Base-by-base conservation (phyloP, 345 rosid genomes). In the Hibiscus mutabilis region DNA sequence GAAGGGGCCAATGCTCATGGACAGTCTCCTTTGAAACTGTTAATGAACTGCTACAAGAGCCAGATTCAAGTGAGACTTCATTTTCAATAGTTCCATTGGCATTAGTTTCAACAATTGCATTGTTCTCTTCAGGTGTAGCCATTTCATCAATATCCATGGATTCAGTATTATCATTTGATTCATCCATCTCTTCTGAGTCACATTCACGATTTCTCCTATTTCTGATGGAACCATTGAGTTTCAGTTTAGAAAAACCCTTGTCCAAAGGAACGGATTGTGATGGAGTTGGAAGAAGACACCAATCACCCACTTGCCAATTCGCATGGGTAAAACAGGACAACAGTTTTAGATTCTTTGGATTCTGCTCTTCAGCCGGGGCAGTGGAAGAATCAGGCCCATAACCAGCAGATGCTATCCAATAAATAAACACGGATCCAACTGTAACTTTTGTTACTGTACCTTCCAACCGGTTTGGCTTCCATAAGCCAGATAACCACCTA, bases 391-490 rank as follows among this genome's bases (percentile, higher is more conserved):
- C 84, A 47, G 91, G 88, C 29, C 97, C 99, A 79, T 82, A 86
- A 65, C 96, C 96, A 83, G 96, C 91, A 60, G 98, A 96, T 64
- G 99, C 94, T 78, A 96, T 91, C 98, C 98, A 96, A 78, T 89
- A 92, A 53, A 92, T 83, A 82, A 90, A 96, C 63, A 87, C 88
- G 19, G 99, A 86, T 60, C 96, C 98, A 22, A 89, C 84, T 2
- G 91, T 79, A 68, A 96, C 99, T 77, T 91, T 91, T 59, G 90
- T 89, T 64, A 96, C 97, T 56, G 95, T 96, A 66, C 98, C 99
- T 83, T 91, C 98, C 79, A 92, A 78, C 63, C 93, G 83, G 77
- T 82, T 89, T 44, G 97, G 86, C 84, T 86, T 92, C 98, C 98
- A 91, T 81, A 86, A 72, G 73, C 97, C 99, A 72, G 88, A 79